Base-by-base conservation (phyloP, 148 eudicot species). In the Mesembryanthemum crystallinum region DNA sequence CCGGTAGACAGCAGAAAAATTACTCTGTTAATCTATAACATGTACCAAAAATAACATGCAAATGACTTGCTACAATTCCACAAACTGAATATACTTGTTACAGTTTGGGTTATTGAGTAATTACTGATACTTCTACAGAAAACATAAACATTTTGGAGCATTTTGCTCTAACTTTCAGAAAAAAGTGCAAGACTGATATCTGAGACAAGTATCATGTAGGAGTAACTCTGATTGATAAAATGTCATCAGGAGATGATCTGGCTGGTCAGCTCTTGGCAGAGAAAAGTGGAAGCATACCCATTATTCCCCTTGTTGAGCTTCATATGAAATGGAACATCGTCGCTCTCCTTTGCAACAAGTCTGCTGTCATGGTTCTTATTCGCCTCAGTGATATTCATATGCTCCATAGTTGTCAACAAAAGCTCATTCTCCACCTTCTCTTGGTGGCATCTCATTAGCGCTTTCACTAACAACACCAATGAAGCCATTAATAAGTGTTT, bases 381-480 rank as follows among this genome's bases (percentile, higher is more conserved):
- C 33, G 2, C 78, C 27, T 52, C 33, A 0, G 12, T 8, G 32
- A 14, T 13, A 43, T 11, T 1, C 21, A 39, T 63, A 61, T 51
- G 57, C 65, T 80, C 76, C 61, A 63, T 20, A 20, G 12, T 17
- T 7, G 58, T 69, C 20, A 80, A 69, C 25, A 75, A 54, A 2
- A 35, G 39, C 39, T 35, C 39, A 3, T 35, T 6, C 39, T 35
- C 39, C 57, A 69, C 39, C 45, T 61, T 59, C 24, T 70, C 55
- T 3, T 28, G 52, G 42, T 27, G 74, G n/a, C 67, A 77, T 42
- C 58, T 63, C 65, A 77, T 27, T 12, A 80, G 77, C 8, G 83
- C 84, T 65, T 74, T 59, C 15, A 73, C 54, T 58, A 83, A 52
- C 78, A 83, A 67, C n/a, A 83, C 74, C 28, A 83, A 55, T 29